Percentiles rank a stretch among this genome's conserved stretches.
Conservation (phyloP, 805 yeast species). For the Wickerhamiella shivajii region DNA sequence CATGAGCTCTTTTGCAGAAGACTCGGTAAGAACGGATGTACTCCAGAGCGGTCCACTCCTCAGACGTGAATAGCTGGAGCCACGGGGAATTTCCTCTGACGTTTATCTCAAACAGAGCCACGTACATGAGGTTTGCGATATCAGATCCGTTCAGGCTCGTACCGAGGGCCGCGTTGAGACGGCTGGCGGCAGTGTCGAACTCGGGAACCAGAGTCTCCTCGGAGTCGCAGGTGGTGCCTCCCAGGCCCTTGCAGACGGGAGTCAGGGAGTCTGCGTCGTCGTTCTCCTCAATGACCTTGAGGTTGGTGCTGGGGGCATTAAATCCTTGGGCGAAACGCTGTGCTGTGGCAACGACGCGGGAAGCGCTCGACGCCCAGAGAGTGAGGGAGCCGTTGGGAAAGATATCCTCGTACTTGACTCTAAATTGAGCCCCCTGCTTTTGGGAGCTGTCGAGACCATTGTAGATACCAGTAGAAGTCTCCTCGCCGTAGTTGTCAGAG, state of each 20-base stretch:
- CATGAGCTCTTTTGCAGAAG: slow-evolving; percentile 38
- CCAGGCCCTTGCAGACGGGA: slow-evolving; percentile 22
- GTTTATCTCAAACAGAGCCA: slow-evolving; percentile 39
- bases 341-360: slow-evolving; percentile 35
- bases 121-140: slow-evolving; percentile 28
- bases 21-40: slow-evolving; percentile 31
- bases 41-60: slow-evolving; percentile 32
- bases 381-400: slow-evolving; percentile 27
- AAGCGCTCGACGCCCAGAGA: slow-evolving; percentile 25
- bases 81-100: slow-evolving; percentile 34
- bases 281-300: slow-evolving; percentile 28
- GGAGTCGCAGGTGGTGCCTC: slow-evolving; percentile 3
- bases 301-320: slow-evolving; percentile 27
- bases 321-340: slow-evolving; percentile 46
- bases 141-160: slow-evolving; percentile 29
- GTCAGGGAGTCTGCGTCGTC: slow-evolving; percentile 43
- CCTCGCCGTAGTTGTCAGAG: slow-evolving; percentile 29
- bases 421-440: slow-evolving; percentile 32
- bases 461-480: slow-evolving; percentile 30
- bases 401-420: slow-evolving; percentile 31
- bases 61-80: slow-evolving; percentile 32
- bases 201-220: slow-evolving; percentile 11
- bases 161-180: slow-evolving; percentile 24
- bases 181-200: slow-evolving; percentile 19
- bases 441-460: slow-evolving; percentile 35